Base-by-base conservation (phyloP, 495 filamentous ascomycete genomes). In the Ramalina intermedia region DNA sequence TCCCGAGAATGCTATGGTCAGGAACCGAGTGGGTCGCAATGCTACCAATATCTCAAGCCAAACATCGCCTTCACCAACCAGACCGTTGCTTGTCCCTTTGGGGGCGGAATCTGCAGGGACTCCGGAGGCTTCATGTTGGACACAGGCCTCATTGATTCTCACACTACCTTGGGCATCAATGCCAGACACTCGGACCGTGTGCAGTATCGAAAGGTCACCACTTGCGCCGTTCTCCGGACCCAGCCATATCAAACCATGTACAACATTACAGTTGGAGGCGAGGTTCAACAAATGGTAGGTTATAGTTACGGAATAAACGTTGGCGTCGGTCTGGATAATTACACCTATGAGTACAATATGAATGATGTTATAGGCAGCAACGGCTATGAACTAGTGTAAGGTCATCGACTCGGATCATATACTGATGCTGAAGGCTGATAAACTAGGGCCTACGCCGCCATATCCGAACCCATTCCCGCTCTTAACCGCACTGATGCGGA, bases 401-500 rank as follows among this genome's bases (percentile, higher is more conserved):
- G 37, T 39, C 13, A 35, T 36, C 24, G n/a, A 7, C 18, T 23
- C 41, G n/a, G 4, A 44, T 21, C 17, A 7, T 14, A 23, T 14
- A 6, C 29, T 14, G 26, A 1, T 16, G 18, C 24, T 44, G 42
- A 44, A 21, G 9, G 17, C 24, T 16, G 14, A 23, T 16, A 6
- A 6, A 16, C 20, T 44, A 44, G 42, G n/a, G 8, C 42, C n/a
- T 41, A 18, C 39, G 8, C 4, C 2, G 21, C 37, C 21, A 17
- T 12, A 17, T 59, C 57, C 53, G 16, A 26, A 12, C 55, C 56
- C 6, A 49, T 59, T 24, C 49, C 50, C n/a, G 54, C 39, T 14
- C 48, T 66, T 16, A 66, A 59, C 29, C 56, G 52, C 2, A 60
- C 56, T 35, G 59, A 65, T 41, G 56, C 61, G 6, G 63, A 67